Evolutionary conservation across 805 yeast genomes (phyloP).

Genomic region (Starmerella gropengiesseri): DNA sequence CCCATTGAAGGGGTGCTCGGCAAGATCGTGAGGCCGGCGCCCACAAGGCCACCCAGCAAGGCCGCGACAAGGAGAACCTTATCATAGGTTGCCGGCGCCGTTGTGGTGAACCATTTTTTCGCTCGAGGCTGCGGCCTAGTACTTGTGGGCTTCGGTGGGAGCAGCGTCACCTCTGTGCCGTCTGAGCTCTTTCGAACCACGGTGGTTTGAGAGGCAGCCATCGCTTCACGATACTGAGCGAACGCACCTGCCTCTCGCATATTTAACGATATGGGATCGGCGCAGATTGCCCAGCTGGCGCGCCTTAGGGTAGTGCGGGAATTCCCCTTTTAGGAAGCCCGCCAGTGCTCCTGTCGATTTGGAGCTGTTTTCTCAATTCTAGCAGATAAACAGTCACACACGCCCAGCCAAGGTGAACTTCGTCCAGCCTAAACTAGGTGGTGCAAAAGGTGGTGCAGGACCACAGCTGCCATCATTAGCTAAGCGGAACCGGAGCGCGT

Average conservation of each 20-base stretch:
- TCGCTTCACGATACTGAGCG: background rate
- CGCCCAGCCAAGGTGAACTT: too few species aligned
- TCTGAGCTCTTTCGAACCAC: background rate
- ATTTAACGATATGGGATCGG: too few species aligned
- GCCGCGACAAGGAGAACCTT: conserved; percentile 27
- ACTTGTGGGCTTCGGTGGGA: background rate
- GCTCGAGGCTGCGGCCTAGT: background rate
- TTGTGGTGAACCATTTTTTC: conserved; percentile 13
- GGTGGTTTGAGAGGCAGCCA: background rate
- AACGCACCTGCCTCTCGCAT: conserved; percentile 4
- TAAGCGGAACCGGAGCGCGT: too few species aligned
- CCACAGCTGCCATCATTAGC: too few species aligned
- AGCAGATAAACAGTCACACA: background rate
- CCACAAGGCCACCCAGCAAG: conserved; percentile 26
- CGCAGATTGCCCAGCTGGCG: background rate
- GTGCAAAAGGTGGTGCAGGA: too few species aligned
- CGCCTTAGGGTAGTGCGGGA: conserved; percentile 2
- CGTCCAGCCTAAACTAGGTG: too few species aligned
- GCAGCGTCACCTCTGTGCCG: background rate
- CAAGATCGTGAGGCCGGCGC: conserved; percentile 17
- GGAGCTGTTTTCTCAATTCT: background rate
- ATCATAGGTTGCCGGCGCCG: conserved; percentile 23
- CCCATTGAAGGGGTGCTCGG: conserved; percentile 25
- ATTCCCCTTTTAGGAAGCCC: conserved; percentile 4
- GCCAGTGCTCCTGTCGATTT: background rate